phyloP scores from a whole-genome alignment of 495 filamentous ascomycete genomes.

The Neurospora sp. region DNA sequence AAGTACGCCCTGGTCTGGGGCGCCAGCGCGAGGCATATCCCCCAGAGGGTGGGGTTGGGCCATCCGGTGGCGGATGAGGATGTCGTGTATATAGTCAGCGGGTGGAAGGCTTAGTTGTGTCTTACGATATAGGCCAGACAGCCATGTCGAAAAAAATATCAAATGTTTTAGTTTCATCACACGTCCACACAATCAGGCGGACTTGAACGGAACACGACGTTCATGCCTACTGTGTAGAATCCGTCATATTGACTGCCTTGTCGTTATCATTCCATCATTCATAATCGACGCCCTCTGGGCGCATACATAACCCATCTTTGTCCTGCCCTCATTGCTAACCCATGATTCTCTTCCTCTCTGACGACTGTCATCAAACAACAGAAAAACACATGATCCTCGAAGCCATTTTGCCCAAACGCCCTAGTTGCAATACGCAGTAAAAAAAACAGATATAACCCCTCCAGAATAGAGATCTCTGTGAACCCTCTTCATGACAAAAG shows the following conservation, averaged over 20 bases:
- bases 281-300: background rate
- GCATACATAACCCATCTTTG: background rate
- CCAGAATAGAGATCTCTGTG: background rate
- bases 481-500: background rate
- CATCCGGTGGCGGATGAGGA: slow-evolving; percentile 92
- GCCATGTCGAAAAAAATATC: background rate
- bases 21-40: slow-evolving; percentile 85
- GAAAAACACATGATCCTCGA: background rate
- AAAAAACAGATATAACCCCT: background rate
- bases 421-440: background rate
- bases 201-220: background rate
- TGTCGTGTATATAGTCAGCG: slow-evolving; percentile 92
- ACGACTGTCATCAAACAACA: background rate
- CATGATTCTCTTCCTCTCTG: background rate
- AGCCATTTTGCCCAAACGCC: background rate
- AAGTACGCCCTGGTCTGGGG: slow-evolving; percentile 99
- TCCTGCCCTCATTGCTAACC: background rate
- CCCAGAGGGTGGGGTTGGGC: slow-evolving; percentile 81
- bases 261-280: background rate
- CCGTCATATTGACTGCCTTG: background rate
- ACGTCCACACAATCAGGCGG: background rate
- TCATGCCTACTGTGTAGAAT: background rate
- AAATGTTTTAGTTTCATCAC: background rate
- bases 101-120: slow-evolving; percentile 43
- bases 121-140: background rate